Evolutionary conservation across 305 asterid genomes (phyloP).

Genomic region (Euphrasia arctica): DNA sequence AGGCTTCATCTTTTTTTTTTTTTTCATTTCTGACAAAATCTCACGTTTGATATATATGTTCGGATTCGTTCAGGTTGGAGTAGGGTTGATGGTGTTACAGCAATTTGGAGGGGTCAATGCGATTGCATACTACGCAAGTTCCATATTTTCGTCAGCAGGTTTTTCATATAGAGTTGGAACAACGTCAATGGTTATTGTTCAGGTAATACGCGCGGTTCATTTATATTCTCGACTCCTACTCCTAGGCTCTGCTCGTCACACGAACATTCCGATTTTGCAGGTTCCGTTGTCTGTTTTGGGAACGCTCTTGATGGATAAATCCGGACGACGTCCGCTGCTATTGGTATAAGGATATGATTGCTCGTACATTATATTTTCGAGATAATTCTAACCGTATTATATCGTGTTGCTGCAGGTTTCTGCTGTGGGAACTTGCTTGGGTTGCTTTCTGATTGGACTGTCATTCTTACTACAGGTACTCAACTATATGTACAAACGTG

Average conservation of each 20-base stretch:
- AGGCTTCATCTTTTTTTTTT: conserved; percentile 12
- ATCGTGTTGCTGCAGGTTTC: conserved; percentile 54
- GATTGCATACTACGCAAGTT: conserved; percentile 80
- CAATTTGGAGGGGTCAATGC: conserved; percentile 93
- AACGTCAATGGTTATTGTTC: conserved; percentile 53
- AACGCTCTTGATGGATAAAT: conserved; percentile 68
- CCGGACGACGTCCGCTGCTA: conserved; percentile 71
- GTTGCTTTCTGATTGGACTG: conserved; percentile 63
- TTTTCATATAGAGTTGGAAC: conserved; percentile 50
- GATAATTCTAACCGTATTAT: neutral
- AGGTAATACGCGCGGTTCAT: conserved; percentile 31
- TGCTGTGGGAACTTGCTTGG: conserved; percentile 72
- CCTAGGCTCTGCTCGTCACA: conserved; percentile 2
- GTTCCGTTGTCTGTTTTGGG: conserved; percentile 68
- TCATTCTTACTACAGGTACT: conserved; percentile 80
- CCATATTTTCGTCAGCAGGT: conserved; percentile 75
- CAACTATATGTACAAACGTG: conserved; percentile 6
- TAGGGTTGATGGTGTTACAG: conserved; percentile 88
- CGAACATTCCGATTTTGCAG: conserved; percentile 33
- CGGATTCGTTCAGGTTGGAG: conserved; percentile 62
- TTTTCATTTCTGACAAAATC: neutral
- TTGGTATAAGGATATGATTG: conserved; percentile 33
- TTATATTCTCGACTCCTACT: neutral
- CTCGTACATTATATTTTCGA: neutral
- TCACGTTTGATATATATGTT: conserved; percentile 8